Conservation (phyloP, 2,329 filamentous ascomycete species). For the Colletotrichum simmondsii region DNA sequence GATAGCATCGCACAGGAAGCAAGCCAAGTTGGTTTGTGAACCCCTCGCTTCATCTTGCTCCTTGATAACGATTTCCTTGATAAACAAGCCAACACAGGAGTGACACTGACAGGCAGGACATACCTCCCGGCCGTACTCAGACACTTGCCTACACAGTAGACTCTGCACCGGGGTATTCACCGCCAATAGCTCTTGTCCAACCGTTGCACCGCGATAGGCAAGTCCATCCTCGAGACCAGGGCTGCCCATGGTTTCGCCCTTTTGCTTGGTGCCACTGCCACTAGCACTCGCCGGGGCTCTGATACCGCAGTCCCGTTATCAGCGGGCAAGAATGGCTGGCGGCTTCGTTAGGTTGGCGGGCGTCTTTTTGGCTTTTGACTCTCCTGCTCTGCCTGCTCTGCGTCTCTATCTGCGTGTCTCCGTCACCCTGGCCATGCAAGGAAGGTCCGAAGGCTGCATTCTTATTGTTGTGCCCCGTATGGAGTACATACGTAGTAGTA, state of each 20-base stretch:
- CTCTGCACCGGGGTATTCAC: neutral
- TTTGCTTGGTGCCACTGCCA: constrained; percentile 22
- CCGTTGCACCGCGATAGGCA: constrained; percentile 31
- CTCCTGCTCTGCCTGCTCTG: neutral
- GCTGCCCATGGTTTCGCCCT: constrained; percentile 21
- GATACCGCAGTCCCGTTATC: constrained; percentile 20
- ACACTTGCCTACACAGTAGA: neutral
- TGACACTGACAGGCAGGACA: neutral
- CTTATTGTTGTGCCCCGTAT: neutral
- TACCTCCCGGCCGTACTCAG: constrained; percentile 1
- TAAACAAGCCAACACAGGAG: neutral
- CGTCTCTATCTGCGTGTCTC: neutral
- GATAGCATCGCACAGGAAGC: constrained; percentile 22
- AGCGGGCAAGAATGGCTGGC: constrained; percentile 1
- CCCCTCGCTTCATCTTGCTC: constrained; percentile 11
- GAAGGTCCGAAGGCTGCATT: neutral
- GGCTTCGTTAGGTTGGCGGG: neutral
- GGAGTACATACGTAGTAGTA: no score
- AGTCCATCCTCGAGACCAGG: constrained; percentile 29
- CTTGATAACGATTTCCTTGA: constrained; percentile 29
- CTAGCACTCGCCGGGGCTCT: constrained; percentile 9
- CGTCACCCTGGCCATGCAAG: neutral
- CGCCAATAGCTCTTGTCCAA: constrained; percentile 23
- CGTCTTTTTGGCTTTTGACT: neutral
- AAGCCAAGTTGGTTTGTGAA: constrained; percentile 1